Conservation (phyloP, 176 grass and related monocot genomes). For the Rhynchospora tenuis region DNA sequence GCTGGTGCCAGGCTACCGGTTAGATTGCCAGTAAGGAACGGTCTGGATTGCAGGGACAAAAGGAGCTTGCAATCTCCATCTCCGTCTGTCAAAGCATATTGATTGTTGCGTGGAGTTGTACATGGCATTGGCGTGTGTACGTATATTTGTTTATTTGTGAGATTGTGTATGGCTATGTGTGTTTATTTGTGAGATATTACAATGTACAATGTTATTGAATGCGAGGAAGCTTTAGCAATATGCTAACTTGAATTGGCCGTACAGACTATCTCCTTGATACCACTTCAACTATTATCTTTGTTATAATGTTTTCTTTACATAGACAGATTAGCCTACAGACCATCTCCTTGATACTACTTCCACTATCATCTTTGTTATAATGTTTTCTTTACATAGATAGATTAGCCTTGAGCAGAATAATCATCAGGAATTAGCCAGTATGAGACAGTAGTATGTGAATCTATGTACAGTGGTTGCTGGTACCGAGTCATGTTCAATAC, state of each 20-base stretch:
- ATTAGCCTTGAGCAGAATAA: background rate
- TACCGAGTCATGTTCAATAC: background rate
- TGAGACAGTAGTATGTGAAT: background rate
- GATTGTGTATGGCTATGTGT: background rate
- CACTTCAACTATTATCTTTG: background rate
- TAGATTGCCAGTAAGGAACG: background rate
- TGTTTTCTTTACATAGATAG: background rate
- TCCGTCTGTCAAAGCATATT: slow-evolving; percentile 25
- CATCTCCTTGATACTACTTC: too few relatives aligned
- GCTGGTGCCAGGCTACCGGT: background rate
- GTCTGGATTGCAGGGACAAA: background rate
- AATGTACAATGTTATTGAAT: background rate
- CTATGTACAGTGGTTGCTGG: background rate
- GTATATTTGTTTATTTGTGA: background rate
- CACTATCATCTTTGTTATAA: background rate
- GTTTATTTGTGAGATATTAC: background rate
- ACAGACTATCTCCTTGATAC: background rate
- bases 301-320: background rate
- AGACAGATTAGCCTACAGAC: background rate
- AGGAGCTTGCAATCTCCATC: background rate
- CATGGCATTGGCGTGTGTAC: background rate
- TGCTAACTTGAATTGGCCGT: background rate
- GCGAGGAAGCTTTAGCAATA: background rate
- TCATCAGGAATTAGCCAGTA: background rate
- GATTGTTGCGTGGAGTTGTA: background rate